Evolutionary conservation across 2,329 filamentous ascomycete genomes (phyloP).

Genomic region (Cercospora sp.): DNA sequence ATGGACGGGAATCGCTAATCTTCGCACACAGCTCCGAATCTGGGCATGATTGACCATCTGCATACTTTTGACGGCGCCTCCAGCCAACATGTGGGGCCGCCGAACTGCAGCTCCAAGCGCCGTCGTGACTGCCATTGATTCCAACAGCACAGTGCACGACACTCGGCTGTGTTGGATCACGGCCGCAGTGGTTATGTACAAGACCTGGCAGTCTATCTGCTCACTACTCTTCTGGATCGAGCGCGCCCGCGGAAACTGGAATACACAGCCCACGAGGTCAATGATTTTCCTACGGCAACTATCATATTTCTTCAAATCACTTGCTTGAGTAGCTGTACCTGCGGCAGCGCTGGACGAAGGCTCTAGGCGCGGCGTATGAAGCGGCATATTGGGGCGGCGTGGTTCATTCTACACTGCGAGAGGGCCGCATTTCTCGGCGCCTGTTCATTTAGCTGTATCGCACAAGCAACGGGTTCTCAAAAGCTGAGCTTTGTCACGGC

Average conservation of each 20-base stretch:
- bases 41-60: slow-evolving; percentile 47
- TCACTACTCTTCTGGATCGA: slow-evolving; percentile 18
- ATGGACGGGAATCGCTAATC: slow-evolving; percentile 25
- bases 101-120: not conserved
- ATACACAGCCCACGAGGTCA: slow-evolving; percentile 18
- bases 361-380: slow-evolving; percentile 20
- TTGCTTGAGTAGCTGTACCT: slow-evolving; percentile 29
- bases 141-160: not conserved
- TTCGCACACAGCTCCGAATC: slow-evolving; percentile 49
- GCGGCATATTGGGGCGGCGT: slow-evolving; percentile 23
- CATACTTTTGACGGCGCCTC: not conserved
- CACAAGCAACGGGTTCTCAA: slow-evolving; percentile 22
- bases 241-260: slow-evolving; percentile 10
- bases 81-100: not conserved
- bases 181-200: slow-evolving; percentile 20
- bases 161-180: slow-evolving; percentile 17
- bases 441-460: slow-evolving; percentile 28
- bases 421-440: slow-evolving; percentile 22
- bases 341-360: slow-evolving; percentile 19
- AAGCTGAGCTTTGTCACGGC: slow-evolving; percentile 26
- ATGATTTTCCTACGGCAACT: slow-evolving; percentile 17
- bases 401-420: slow-evolving; percentile 22
- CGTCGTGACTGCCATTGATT: not conserved
- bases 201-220: slow-evolving; percentile 16
- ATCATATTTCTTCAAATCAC: slow-evolving; percentile 27